A percentile compares a stretch with the other conserved stretches of the same genome.
Conservation (phyloP, 306 rosid genomes). For the Corylus americana region DNA sequence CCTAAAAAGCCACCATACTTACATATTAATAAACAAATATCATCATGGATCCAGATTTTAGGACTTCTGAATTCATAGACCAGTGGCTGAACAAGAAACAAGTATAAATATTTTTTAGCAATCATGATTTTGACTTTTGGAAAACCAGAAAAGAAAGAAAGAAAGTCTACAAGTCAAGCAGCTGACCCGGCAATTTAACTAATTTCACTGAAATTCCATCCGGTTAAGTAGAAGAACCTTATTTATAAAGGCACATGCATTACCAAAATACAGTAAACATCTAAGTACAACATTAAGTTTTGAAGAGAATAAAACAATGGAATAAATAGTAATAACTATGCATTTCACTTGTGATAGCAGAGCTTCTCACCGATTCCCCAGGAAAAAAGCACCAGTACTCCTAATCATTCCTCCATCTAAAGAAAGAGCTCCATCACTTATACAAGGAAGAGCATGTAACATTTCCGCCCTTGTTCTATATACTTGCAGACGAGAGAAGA, state of each 20-base stretch:
- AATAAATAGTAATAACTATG: constrained; percentile 14
- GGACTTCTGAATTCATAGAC: background rate
- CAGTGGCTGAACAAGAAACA: background rate
- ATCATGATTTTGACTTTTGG: background rate
- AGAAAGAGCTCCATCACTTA: constrained; percentile 86
- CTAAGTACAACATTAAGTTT: constrained; percentile 14
- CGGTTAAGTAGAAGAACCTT: constrained; percentile 6
- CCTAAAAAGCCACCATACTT: background rate
- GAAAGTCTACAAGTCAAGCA: background rate
- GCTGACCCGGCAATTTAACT: background rate
- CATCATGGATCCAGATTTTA: background rate
- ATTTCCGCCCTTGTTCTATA: constrained; percentile 81
- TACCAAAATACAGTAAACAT: background rate
- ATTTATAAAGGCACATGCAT: constrained; percentile 1
- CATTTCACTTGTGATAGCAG: constrained; percentile 12
- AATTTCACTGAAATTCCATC: background rate
- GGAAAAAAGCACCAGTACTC: constrained; percentile 55
- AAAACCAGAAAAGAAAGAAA: background rate
- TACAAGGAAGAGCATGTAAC: constrained; percentile 69
- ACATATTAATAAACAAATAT: too few relatives aligned
- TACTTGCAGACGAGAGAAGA: constrained; percentile 77
- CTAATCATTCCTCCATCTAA: constrained; percentile 85
- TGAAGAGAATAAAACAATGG: background rate
- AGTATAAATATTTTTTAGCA: background rate
- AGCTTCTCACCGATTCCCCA: constrained; percentile 70